Evolutionary conservation across 2,329 filamentous ascomycete genomes (phyloP).

Genomic region (Penicillium sp.): DNA sequence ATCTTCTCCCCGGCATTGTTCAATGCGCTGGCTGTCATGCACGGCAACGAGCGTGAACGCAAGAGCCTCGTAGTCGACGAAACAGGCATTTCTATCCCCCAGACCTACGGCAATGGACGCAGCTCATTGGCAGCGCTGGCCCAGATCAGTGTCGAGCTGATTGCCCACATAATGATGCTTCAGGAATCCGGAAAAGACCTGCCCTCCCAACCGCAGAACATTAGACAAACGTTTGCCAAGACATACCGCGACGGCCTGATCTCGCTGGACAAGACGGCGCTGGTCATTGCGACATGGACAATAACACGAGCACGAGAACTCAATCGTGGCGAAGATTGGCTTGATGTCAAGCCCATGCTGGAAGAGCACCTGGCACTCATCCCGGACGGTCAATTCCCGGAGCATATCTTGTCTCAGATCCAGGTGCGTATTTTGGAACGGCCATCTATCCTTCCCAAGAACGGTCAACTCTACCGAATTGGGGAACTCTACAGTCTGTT

Average conservation of each 20-base stretch:
- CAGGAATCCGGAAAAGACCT: constrained; percentile 27
- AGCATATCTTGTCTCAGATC: constrained; percentile 29
- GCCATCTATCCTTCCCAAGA: constrained; percentile 32
- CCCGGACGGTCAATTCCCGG: constrained; percentile 28
- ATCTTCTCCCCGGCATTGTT: constrained; percentile 46
- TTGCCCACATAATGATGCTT: constrained; percentile 39
- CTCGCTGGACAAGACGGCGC: constrained; percentile 38
- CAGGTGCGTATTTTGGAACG: constrained; percentile 33
- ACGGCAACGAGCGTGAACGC: constrained; percentile 43
- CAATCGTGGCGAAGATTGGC: constrained; percentile 23
- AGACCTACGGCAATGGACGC: constrained; percentile 37
- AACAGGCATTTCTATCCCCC: constrained; percentile 29
- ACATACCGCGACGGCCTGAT: constrained; percentile 45
- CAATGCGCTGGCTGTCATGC: constrained; percentile 42
- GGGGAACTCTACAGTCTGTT: constrained; percentile 32
- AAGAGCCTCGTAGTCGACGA: constrained; percentile 35
- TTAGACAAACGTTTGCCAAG: constrained; percentile 43
- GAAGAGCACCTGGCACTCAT: constrained; percentile 32
- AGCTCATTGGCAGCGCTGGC: constrained; percentile 40
- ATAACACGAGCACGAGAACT: constrained; percentile 35
- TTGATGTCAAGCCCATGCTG: constrained; percentile 30
- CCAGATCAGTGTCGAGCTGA: constrained; percentile 43
- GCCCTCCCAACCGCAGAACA: constrained; percentile 31
- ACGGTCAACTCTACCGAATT: constrained; percentile 38
- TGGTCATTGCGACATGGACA: constrained; percentile 41